Evolutionary conservation across 176 grass and related monocot species (phyloP).

Genomic region (Saccharum spontaneum): DNA sequence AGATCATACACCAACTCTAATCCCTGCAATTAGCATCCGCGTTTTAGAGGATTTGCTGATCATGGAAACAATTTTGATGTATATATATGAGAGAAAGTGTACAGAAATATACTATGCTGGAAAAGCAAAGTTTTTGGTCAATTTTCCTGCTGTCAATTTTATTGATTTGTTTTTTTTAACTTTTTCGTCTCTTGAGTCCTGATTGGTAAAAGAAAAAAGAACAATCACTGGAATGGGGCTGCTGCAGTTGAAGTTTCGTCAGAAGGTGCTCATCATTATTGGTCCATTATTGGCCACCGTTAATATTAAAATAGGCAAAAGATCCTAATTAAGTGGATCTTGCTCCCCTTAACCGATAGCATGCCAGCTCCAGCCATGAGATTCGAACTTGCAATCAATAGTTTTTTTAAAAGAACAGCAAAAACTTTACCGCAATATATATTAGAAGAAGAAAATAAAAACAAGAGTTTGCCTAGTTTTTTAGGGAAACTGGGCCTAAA

Average conservation of each 20-base stretch:
- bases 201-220: no score
- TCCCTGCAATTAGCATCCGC: background rate
- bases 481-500: no score
- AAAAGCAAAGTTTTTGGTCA: slow-evolving; percentile 35
- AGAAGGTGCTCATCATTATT: background rate
- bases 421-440: no score
- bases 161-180: background rate
- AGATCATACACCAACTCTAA: background rate
- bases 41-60: background rate
- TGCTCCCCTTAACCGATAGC: slow-evolving; percentile 10
- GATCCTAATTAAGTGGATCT: slow-evolving; percentile 32
- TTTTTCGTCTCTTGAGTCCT: background rate
- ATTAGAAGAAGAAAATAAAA: no score
- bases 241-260: background rate
- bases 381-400: background rate
- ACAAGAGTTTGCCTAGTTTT: no score
- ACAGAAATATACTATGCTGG: background rate
- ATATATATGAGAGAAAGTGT: slow-evolving; percentile 10
- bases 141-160: slow-evolving; percentile 22
- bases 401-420: background rate
- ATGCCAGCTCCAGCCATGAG: background rate
- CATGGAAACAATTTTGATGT: slow-evolving; percentile 22
- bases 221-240: background rate
- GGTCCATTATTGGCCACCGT: background rate
- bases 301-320: background rate